Evolutionary conservation across 176 grass and related monocot species (phyloP).

Genomic region (Cenchrus americanus): DNA sequence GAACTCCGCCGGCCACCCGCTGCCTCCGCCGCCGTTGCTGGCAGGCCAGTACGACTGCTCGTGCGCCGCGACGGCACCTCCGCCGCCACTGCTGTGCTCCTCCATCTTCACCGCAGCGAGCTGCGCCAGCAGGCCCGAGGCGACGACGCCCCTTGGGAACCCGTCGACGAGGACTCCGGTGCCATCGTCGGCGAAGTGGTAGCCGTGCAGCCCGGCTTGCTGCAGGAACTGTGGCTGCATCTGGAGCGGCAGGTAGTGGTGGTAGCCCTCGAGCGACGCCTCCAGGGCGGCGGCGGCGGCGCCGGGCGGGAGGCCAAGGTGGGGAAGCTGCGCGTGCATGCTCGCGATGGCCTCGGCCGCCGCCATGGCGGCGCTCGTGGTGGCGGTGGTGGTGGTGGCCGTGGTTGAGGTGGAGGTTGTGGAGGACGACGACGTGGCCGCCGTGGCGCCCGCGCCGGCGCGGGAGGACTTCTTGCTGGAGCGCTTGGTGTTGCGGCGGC

Average conservation of each 20-base stretch:
- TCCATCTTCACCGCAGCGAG: constrained; percentile 98
- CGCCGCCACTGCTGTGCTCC: constrained; percentile 45
- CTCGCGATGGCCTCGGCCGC: constrained; percentile 48
- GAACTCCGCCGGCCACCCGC: constrained; percentile 73
- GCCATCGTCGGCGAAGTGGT: constrained; percentile 58
- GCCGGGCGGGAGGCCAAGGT: constrained; percentile 64
- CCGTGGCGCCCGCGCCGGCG: background rate
- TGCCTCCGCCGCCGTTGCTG: background rate
- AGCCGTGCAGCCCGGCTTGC: constrained; percentile 47
- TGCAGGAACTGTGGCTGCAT: constrained; percentile 51
- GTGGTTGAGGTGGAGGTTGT: constrained; percentile 64
- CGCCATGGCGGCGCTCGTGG: constrained; percentile 44
- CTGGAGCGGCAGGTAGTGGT: constrained; percentile 48
- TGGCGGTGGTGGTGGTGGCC: constrained; percentile 32
- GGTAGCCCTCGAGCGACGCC: constrained; percentile 69
- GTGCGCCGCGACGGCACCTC: constrained; percentile 44
- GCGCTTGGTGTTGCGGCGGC: constrained; percentile 93
- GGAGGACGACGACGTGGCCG: constrained; percentile 70
- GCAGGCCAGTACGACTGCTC: constrained; percentile 76
- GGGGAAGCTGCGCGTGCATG: constrained; percentile 50
- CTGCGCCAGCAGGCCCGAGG: constrained; percentile 73
- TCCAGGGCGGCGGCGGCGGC: constrained; percentile 55
- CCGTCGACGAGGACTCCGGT: constrained; percentile 38
- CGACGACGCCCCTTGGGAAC: constrained; percentile 65
- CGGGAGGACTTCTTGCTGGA: constrained; percentile 66